Base-by-base conservation (phyloP, 768 basidiomycete genomes). In the Boletus sp. region DNA sequence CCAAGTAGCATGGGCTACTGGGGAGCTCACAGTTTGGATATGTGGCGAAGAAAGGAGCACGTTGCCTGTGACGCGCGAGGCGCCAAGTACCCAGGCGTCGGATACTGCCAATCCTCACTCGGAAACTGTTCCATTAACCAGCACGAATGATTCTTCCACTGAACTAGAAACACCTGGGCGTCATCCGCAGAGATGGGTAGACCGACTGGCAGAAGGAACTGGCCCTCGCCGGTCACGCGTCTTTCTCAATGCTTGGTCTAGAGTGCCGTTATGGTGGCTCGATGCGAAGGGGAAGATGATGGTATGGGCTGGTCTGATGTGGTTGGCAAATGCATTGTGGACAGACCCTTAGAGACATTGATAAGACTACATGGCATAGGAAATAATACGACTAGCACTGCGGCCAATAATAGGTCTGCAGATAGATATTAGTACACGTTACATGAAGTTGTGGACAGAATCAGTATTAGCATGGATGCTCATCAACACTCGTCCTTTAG, bases 381-480 rank as follows among this genome's bases (percentile, higher is more conserved):
- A 40, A 24, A 32, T 47, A 45, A 36, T n/a, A 32, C n/a, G 17
- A 42, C 39, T 24, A 46, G 4, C 36, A 49, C 7, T 44, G 7
- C 18, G 8, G 28, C 20, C 17, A 9, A 42, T 15, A 50, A 36
- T 14, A 14, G 9, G 5, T 18, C 71, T 70, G 44, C 6, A 17
- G 24, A 47, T 2, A 49, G 20, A 44, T 44, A 29, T 66, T 54
- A 71, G 69, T 47, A 70, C 35, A 47, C 17, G 32, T 55, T 37
- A 5, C n/a, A 52, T 35, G 6, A n/a, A 35, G 12, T 44, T 46
- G 36, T 14, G 29, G 32, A 32, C 2, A 9, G 50, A 48, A 52
- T 83, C 90, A 92, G 89, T 80, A 92, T 92, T 92, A 92, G 90
- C 90, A 92, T 92, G 90, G 88, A 80, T 74, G 71, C 76, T 90